Evolutionary conservation across 257 asterid genomes (phyloP).

Genomic region (Rauvolfia tetraphylla): DNA sequence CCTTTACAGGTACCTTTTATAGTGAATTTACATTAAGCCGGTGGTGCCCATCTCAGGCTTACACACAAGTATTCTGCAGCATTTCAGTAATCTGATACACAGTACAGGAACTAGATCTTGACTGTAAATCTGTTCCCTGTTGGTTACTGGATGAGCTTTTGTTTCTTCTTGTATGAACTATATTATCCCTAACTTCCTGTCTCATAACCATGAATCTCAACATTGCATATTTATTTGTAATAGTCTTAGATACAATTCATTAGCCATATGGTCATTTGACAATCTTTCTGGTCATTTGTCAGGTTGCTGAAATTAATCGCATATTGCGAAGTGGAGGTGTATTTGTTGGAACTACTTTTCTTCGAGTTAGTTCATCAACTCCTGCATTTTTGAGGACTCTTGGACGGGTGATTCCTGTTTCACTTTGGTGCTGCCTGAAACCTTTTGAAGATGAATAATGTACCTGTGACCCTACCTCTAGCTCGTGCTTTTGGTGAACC

Average conservation of each 20-base stretch:
- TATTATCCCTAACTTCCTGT: no score
- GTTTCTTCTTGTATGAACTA: not conserved
- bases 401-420: constrained; percentile 44
- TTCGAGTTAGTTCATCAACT: constrained; percentile 64
- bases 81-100: not conserved
- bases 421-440: not conserved
- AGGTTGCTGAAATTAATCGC: constrained; percentile 92
- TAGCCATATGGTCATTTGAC: not conserved
- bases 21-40: not conserved
- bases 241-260: not conserved
- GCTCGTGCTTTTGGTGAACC: not conserved
- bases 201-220: not conserved
- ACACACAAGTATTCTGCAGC: not conserved
- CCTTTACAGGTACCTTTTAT: not conserved
- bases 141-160: not conserved
- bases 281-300: constrained; percentile 8
- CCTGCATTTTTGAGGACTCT: constrained; percentile 64
- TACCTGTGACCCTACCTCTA: not conserved
- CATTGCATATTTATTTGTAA: not conserved
- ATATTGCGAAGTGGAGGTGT: constrained; percentile 79
- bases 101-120: not conserved
- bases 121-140: not conserved
- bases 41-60: not conserved
- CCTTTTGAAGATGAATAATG: constrained; percentile 6
- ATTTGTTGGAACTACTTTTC: constrained; percentile 89